Percentiles rank a stretch among this genome's conserved stretches.
phyloP scores from a whole-genome alignment of 306 rosid genomes.

The Trifolium dubium region DNA sequence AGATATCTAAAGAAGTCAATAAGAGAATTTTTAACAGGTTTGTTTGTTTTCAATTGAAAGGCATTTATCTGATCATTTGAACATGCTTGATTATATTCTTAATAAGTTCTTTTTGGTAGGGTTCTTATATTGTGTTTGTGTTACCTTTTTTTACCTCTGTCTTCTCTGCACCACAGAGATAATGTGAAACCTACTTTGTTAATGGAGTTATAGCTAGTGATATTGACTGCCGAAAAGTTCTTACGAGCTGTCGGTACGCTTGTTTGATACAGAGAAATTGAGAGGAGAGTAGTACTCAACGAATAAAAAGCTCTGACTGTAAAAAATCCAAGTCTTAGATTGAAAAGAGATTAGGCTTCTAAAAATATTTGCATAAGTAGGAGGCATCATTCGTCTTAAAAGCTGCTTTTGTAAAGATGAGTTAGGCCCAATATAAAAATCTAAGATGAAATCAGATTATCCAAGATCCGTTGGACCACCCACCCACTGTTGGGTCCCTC shows the following conservation, averaged over 20 bases:
- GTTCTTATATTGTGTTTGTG: neutral
- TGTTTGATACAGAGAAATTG: neutral
- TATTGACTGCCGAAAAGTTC: neutral
- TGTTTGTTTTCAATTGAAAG: slow-evolving; percentile 44
- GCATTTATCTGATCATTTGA: neutral
- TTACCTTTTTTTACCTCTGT: neutral
- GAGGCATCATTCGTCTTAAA: no score
- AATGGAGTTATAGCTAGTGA: neutral
- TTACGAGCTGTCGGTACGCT: neutral
- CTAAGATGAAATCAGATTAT: no score
- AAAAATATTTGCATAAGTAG: no score
- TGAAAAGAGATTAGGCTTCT: no score
- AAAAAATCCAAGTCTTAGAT: no score
- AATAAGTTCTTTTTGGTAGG: neutral
- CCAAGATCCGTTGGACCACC: no score
- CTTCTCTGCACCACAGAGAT: neutral
- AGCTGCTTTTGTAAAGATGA: no score
- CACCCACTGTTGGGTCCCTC: no score
- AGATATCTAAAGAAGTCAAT: slow-evolving; percentile 77
- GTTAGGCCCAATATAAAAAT: no score
- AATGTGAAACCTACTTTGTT: neutral
- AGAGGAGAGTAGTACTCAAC: neutral
- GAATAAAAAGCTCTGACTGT: neutral
- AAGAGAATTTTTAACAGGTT: slow-evolving; percentile 83
- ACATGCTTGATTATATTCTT: neutral